These are phyloP conservation scores for Paxillus rubicundulus DNA, from an alignment of 768 basidiomycete species.

Conservation along the genomic window DNA sequence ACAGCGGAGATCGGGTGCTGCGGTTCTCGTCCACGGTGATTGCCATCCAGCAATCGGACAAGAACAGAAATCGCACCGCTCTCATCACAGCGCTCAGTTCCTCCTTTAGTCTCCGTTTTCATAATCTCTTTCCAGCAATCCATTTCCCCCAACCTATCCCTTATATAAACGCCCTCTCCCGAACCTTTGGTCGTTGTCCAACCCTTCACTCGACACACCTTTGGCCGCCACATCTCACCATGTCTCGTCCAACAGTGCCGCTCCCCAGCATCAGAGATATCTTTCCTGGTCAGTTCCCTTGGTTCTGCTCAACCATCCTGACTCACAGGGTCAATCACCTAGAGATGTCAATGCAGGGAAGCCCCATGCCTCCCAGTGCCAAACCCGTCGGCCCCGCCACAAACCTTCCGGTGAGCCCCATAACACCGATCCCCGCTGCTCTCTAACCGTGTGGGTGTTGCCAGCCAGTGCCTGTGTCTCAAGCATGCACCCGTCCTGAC, in stretches of 20 bases:
- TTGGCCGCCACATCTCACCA: not conserved
- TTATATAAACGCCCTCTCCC: constrained; percentile 16
- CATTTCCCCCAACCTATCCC: constrained; percentile 8
- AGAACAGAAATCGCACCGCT: constrained; percentile 6
- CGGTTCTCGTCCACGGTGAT: constrained; percentile 22
- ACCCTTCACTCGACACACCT: not conserved
- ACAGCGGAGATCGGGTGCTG: constrained; percentile 16
- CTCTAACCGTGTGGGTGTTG: not conserved
- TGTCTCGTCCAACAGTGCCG: constrained; percentile 29
- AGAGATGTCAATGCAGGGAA: constrained; percentile 24
- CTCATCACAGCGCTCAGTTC: constrained; percentile 23
- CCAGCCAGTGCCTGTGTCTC: not conserved
- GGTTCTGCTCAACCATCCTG: not conserved
- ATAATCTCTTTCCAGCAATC: constrained; percentile 11
- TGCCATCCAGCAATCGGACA: constrained; percentile 14
- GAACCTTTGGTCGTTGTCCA: not conserved
- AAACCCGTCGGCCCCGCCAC: not conserved
- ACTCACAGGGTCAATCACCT: not conserved
- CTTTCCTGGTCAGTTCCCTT: constrained; percentile 45
- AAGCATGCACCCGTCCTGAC: not conserved
- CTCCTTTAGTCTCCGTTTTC: constrained; percentile 20
- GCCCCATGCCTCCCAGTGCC: not conserved
- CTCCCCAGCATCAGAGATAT: constrained; percentile 55
- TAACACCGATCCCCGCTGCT: constrained; percentile 2
- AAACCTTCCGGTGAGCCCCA: constrained; percentile 6